Base-by-base conservation (phyloP, 1,284 basidiomycete species). In the Phaffia rhodozyma region DNA sequence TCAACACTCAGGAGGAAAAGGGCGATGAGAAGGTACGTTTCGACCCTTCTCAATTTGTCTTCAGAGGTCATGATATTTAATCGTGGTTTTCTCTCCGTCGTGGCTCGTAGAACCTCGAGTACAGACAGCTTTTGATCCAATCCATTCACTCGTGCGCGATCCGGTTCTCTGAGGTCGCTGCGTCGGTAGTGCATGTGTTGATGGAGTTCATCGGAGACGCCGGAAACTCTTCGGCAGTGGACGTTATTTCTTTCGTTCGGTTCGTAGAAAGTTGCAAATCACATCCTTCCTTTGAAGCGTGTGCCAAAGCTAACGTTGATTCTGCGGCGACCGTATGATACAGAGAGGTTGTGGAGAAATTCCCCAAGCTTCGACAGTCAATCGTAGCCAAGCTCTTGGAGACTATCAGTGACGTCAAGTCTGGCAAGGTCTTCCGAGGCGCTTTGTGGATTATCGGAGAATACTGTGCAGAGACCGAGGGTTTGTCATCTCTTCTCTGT, bases 121-220 rank as follows among this genome's bases (percentile, higher is more conserved):
- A 97, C 77, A 84, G 94, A 55, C 94, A 97, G 73, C 82, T 98
- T 1, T 83, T 99, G 67, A 97, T 99, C 70, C 93, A 97, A 76
- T 92, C 89, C 58, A 97, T 98, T 70, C 96, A 98, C 75, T 83
- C 96, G 60, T 94, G 91, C 71, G 94, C 94, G 9, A 87, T 97
- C 81, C 89, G 87, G 71, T 97, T 97, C 80, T 92, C 91, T n/a
- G 94, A 98, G 75, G 90, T 99, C 20, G 94, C 94, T 3, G 89
- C 89, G 5, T 92, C 87, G 69, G 94, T 98, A 56, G 92, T 98
- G 0, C 89, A 94, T 70, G 93, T 93, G 3, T 81, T 99, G 61
- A 96, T 98, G 91, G 92, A 97, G 72, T 98, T 98, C 84, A 82
- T 98, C 49, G 91, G 92, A 34, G 94, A 98, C 77, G 86, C 90